Conservation (phyloP, 805 yeast species). For the Nakazawaea populi region DNA sequence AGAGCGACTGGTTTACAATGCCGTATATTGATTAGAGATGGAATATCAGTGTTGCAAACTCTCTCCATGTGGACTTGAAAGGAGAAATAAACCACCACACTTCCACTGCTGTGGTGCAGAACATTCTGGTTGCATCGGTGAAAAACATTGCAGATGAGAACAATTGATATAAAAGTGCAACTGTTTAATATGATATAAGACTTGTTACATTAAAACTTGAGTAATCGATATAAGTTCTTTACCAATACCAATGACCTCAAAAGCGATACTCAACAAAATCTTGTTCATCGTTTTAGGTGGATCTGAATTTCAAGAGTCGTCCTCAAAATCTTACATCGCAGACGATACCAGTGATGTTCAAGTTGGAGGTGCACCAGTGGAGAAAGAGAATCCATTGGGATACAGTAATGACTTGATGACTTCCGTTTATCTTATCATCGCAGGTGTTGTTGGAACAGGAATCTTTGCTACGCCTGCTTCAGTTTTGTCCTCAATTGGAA, state of each 20-base stretch:
- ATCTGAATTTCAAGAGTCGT: not conserved
- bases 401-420: constrained; percentile 44
- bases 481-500: constrained; percentile 40
- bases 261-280: not conserved
- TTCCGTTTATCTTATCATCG: constrained; percentile 60
- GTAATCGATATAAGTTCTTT: not conserved
- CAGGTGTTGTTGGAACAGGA: constrained; percentile 73
- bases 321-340: not conserved
- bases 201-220: not conserved
- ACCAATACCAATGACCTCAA: not conserved
- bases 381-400: constrained; percentile 30
- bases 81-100: not conserved
- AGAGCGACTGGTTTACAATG: not conserved
- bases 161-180: too few species aligned
- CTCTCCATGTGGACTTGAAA: too few species aligned
- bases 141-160: too few species aligned
- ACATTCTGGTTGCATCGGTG: too few species aligned
- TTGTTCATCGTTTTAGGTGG: not conserved
- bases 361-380: constrained; percentile 35
- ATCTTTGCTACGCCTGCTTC: constrained; percentile 67
- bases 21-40: not conserved
- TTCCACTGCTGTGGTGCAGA: not conserved
- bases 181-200: not conserved
- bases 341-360: not conserved
- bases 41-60: too few species aligned